Evolutionary conservation across 83 land plant genomes (phyloP).

Genomic region (Thuja plicata): DNA sequence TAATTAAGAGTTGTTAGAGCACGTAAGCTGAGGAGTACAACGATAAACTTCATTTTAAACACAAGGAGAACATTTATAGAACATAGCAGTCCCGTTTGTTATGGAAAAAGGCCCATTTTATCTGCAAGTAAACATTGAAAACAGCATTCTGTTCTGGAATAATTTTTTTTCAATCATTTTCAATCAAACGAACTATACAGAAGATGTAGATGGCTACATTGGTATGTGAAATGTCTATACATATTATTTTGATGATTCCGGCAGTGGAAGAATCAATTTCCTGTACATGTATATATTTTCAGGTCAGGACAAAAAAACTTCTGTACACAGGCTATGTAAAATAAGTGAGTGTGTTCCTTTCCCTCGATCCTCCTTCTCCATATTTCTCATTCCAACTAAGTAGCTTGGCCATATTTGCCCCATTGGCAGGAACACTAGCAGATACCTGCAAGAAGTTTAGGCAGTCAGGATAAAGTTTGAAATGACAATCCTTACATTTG

Average conservation of each 20-base stretch:
- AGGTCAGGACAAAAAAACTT: not conserved
- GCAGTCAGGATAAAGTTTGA: not conserved
- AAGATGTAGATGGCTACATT: too few relatives aligned
- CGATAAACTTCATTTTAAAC: too few relatives aligned
- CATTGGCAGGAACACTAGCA: not conserved
- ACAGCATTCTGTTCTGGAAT: not conserved
- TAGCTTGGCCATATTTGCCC: not conserved
- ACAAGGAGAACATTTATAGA: too few relatives aligned
- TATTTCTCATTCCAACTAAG: not conserved
- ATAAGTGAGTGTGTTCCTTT: too few relatives aligned
- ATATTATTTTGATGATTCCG: too few relatives aligned
- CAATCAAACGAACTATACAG: too few relatives aligned
- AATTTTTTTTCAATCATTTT: not conserved
- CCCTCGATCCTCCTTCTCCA: not conserved
- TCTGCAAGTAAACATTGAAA: too few relatives aligned
- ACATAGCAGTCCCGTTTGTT: too few relatives aligned
- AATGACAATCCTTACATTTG: not conserved
- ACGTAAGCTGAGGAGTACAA: not conserved
- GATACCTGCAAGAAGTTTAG: not conserved
- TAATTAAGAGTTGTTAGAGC: not conserved
- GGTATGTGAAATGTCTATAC: not conserved
- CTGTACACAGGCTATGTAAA: not conserved
- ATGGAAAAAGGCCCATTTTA: not conserved
- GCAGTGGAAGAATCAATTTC: not conserved
- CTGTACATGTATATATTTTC: not conserved